phyloP scores from a whole-genome alignment of 192 early-diverging fungal species.

The Umbelopsis sp. region DNA sequence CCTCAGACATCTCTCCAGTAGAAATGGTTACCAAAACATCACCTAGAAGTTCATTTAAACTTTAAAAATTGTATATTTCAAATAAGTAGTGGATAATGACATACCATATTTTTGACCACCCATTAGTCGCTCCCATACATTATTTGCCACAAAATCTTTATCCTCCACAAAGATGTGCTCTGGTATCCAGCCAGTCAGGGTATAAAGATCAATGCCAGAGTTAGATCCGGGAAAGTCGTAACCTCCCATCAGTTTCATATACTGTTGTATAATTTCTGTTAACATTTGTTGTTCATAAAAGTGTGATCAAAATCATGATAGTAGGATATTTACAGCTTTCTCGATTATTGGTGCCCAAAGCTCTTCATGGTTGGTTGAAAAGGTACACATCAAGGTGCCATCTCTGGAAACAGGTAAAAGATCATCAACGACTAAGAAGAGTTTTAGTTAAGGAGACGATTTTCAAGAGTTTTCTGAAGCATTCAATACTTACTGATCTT shows the following conservation, averaged over 20 bases:
- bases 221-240: constrained; percentile 96
- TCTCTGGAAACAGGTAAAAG: constrained; percentile 73
- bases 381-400: constrained; percentile 86
- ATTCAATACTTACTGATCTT: constrained; percentile 18
- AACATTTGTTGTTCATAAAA: background rate
- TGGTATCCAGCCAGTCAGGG: constrained; percentile 92
- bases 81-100: too few relatives aligned
- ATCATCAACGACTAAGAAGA: constrained; percentile 77
- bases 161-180: constrained; percentile 89
- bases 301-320: background rate
- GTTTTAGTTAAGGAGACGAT: constrained; percentile 1
- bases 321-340: constrained; percentile 67
- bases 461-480: background rate
- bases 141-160: constrained; percentile 59
- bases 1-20: constrained; percentile 76
- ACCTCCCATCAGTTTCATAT: constrained; percentile 94
- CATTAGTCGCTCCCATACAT: constrained; percentile 75
- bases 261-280: constrained; percentile 40
- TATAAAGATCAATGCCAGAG: constrained; percentile 81
- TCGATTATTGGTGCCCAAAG: constrained; percentile 88
- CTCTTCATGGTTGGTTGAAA: constrained; percentile 74
- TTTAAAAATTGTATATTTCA: too few relatives aligned
- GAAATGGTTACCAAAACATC: constrained; percentile 81
- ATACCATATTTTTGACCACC: constrained; percentile 68
- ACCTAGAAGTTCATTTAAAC: constrained; percentile 34